Base-by-base conservation (phyloP, 2,329 filamentous ascomycete species). In the Fusarium sp. region DNA sequence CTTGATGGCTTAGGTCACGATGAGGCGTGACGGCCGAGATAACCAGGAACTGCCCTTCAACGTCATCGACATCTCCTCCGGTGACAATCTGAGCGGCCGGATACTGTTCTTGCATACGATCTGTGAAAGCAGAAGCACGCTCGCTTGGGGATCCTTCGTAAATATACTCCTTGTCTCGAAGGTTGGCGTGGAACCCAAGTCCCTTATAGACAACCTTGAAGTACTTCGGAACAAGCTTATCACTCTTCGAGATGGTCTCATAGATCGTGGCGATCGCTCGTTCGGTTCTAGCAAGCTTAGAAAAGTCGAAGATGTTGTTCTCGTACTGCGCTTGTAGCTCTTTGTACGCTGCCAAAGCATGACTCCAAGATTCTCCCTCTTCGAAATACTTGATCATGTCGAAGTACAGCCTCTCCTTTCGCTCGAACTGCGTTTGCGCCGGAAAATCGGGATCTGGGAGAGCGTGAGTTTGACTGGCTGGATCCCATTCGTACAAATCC, bases 351-450 rank as follows among this genome's bases (percentile, higher is more conserved):
- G 89, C 86, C 40, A 99, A 81, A 2, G 94, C 95, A 77, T 92
- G 92, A 73, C 92, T 91, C 95, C 95, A 98, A 1, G 93, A 93
- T 76, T 93, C 91, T n/a, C 94, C 94, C 62, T 96, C 93, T 75
- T 98, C 95, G 68, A 96, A 97, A 76, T 95, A 86, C 77, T 94
- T 94, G 76, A 98, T 97, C 85, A 98, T 97, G 70, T 94, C 88
- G 74, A 97, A 96, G 80, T 96, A 97, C 48, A 98, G 86, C 36
- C 89, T 86, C 79, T 98, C 96, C 77, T 97, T 97, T 37, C 95
- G 90, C 72, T 98, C 95, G 73, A 98, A 98, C 2, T 92, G 88
- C 1, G 91, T 91, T 77, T 98, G 95, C 11, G 90, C 85, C 0
- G 93, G 92, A 76, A 96, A 91, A n/a, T 84, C 80, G 0, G 94